Evolutionary conservation across 2,329 filamentous ascomycete species (phyloP), one percentile per base, ranked within the genome.

Genomic region (Trichoderma lentiforme): DNA sequence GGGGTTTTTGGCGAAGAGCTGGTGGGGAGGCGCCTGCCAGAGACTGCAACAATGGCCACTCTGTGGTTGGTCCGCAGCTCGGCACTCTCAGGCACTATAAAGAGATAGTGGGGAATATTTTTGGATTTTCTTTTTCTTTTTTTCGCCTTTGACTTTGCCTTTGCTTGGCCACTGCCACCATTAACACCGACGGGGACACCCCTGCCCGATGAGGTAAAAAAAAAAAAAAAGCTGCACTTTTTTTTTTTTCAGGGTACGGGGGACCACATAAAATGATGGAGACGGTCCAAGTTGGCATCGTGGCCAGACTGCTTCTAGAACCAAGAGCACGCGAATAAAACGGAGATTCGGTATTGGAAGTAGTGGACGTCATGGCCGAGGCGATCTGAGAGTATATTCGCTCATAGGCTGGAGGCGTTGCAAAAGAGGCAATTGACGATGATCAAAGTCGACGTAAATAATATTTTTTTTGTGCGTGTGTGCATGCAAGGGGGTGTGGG

Each of bases 301-400:
- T 39, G 47, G 36, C 36, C 39, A 36, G 57, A 67, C 64, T 68
- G 66, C 66, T 69, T 69, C 66, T 69, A 69, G 66, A 69, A 69
- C 57, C n/a, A 58, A 26, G 28, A 14, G 12, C 11, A 24, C 66
- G 66, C 56, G 56, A 69, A 61, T 61, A 36, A 60, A 36, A 61
- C 66, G 56, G 66, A 58, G 24, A 12, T 67, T 63, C 56, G 56
- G 56, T 60, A 60, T 60, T 32, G 7, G 56, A 30, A 18, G 56
- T 58, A 58, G 7, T 60, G 56, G 32, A 57, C 32, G 24, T 32
- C 32, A 30, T n/a, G 34, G n/a, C n/a, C n/a, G 43, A 3, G 4
- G 9, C n/a, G 9, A 21, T 2, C 6, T 39, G 9, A 21, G 9
- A 21, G 43, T 24, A 51, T 51, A 21, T 51, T 51, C 43, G 43